A percentile compares a stretch with the other conserved stretches of the same genome.
Evolutionary conservation across 1,139 yeast species (phyloP).

Genomic region (Tardiomyces blankii): DNA sequence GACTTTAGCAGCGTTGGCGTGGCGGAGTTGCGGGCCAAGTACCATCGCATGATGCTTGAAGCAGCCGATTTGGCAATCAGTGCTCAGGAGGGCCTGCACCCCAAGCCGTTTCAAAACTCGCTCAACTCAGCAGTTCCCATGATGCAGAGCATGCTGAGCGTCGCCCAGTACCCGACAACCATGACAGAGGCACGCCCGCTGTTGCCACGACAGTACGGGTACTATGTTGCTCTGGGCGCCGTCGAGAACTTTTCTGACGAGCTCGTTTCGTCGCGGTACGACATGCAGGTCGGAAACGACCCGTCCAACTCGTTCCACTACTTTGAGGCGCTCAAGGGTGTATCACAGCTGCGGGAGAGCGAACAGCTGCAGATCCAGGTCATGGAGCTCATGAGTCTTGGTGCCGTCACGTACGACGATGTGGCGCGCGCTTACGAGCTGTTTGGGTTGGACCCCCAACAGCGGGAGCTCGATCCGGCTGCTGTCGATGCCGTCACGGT

Average conservation of each 20-base stretch:
- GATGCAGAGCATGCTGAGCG: not conserved
- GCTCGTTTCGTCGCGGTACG: slow-evolving; percentile 50
- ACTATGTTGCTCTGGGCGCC: slow-evolving; percentile 46
- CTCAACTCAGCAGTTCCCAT: slow-evolving; percentile 1
- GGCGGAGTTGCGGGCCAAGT: slow-evolving; percentile 8
- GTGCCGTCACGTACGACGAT: slow-evolving; percentile 54
- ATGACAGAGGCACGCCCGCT: not conserved
- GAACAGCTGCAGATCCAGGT: slow-evolving; percentile 41
- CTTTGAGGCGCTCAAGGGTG: slow-evolving; percentile 50
- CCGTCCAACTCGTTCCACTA: slow-evolving; percentile 44
- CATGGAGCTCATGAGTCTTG: slow-evolving; percentile 40
- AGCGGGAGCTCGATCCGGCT: not conserved
- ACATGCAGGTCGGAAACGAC: slow-evolving; percentile 43
- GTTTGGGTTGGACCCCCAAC: not conserved
- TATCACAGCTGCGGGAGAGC: slow-evolving; percentile 37
- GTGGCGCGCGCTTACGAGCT: slow-evolving; percentile 40
- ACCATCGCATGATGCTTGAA: slow-evolving; percentile 13
- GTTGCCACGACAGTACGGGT: slow-evolving; percentile 7
- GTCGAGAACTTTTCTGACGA: slow-evolving; percentile 52
- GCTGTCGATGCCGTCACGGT: not conserved
- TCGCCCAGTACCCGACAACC: not conserved
- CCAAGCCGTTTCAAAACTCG: slow-evolving; percentile 7
- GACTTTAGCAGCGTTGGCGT: slow-evolving; percentile 22
- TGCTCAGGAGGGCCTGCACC: slow-evolving; percentile 8
- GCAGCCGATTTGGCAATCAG: slow-evolving; percentile 9